These are phyloP conservation scores for Lichtheimia hyalospora DNA, from an alignment of 371 early-diverging fungal genomes.

Conservation along the genomic window DNA sequence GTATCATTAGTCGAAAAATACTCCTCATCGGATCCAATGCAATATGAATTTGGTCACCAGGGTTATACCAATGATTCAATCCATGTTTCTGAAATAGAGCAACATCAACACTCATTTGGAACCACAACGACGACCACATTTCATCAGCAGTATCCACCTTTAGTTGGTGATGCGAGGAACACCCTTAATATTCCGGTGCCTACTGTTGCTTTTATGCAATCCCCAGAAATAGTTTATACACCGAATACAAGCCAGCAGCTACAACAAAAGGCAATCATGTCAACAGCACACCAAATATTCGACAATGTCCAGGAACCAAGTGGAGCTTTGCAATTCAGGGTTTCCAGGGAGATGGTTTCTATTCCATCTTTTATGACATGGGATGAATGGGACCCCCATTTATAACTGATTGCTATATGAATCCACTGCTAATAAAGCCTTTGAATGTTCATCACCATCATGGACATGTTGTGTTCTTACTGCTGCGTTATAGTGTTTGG, in stretches of 20 bases:
- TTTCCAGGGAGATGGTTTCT: not conserved
- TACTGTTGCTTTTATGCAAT: too few species aligned
- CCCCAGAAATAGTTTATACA: not conserved
- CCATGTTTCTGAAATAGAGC: not conserved
- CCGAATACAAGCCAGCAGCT: not conserved
- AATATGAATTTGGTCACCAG: too few species aligned
- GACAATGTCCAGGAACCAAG: too few species aligned
- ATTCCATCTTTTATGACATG: conserved; percentile 28
- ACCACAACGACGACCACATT: not conserved
- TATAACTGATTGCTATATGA: not conserved
- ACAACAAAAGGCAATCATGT: not conserved
- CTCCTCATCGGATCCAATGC: not conserved
- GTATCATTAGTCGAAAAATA: not conserved
- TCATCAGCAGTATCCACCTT: too few species aligned
- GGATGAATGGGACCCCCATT: conserved; percentile 32
- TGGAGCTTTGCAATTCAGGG: too few species aligned
- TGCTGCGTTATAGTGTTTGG: too few species aligned
- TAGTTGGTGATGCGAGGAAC: too few species aligned
- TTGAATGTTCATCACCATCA: too few species aligned
- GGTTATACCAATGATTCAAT: not conserved
- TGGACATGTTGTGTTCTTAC: too few species aligned
- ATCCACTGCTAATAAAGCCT: too few species aligned
- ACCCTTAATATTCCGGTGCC: too few species aligned
- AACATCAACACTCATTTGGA: not conserved
- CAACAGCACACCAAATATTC: too few species aligned